A percentile compares a stretch with the other conserved stretches of the same genome.
Conservation (phyloP, 2,329 filamentous ascomycete genomes). For the Periconia sp. region DNA sequence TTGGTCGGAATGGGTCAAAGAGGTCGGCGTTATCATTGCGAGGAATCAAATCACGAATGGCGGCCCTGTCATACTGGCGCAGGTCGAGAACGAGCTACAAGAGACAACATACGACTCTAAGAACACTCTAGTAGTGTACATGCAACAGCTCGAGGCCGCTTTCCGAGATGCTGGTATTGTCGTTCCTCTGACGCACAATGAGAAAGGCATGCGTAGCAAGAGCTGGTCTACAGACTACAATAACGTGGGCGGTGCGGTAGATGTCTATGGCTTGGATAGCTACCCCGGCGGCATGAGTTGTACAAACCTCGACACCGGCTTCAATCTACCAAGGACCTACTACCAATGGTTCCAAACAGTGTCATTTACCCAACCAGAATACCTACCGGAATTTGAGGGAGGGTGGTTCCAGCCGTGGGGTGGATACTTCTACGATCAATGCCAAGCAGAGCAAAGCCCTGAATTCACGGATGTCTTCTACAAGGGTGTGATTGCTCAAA, state of each 20-base stretch:
- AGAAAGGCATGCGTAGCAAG: constrained; percentile 56
- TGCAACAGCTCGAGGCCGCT: constrained; percentile 58
- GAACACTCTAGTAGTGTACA: constrained; percentile 58
- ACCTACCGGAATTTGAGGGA: constrained; percentile 60
- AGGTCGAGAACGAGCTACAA: constrained; percentile 62
- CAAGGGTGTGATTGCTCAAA: constrained; percentile 61
- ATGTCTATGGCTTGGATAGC: constrained; percentile 57
- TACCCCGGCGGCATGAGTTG: constrained; percentile 58
- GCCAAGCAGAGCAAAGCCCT: constrained; percentile 52
- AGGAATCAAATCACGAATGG: constrained; percentile 59
- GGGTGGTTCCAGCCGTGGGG: constrained; percentile 63
- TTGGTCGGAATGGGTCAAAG: constrained; percentile 57
- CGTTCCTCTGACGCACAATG: constrained; percentile 58
- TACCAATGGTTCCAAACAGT: constrained; percentile 65
- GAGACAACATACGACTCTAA: constrained; percentile 51
- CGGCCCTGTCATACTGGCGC: constrained; percentile 58
- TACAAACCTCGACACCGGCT: constrained; percentile 57
- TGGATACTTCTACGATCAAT: constrained; percentile 59
- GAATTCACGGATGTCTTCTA: constrained; percentile 63
- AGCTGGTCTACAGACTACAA: constrained; percentile 64
- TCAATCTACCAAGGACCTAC: constrained; percentile 59
- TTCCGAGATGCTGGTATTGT: constrained; percentile 56
- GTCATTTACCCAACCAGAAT: constrained; percentile 60
- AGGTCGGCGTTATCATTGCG: constrained; percentile 56
- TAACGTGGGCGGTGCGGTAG: constrained; percentile 61